phyloP scores from a whole-genome alignment of 1,284 basidiomycete species.

The Ustilago esculenta region DNA sequence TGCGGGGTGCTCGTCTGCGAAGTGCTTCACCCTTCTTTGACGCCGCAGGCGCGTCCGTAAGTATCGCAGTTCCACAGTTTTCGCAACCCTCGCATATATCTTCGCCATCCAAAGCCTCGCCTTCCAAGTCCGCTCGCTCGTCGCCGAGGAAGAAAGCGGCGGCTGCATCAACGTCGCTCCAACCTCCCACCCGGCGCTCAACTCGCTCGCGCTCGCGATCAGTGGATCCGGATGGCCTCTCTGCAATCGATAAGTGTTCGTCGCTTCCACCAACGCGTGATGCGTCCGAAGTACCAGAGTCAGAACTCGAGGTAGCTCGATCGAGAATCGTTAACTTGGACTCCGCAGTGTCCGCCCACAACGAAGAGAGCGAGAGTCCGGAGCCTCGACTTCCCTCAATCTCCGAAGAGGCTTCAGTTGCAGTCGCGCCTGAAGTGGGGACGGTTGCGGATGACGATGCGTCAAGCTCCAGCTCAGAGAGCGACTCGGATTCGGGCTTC shows the following conservation, averaged over 20 bases:
- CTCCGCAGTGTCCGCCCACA: background rate
- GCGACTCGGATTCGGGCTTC: constrained; percentile 7
- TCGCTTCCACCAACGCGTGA: background rate
- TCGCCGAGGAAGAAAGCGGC: constrained; percentile 34
- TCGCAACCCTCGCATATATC: constrained; percentile 15
- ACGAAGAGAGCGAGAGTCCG: constrained; percentile 2
- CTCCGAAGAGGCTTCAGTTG: constrained; percentile 8
- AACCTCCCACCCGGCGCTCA: constrained; percentile 21
- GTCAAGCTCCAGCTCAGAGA: constrained; percentile 11
- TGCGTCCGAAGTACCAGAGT: constrained; percentile 3
- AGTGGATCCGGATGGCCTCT: constrained; percentile 16
- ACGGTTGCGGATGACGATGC: background rate
- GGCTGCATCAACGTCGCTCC: constrained; percentile 20
- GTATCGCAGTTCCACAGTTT: constrained; percentile 9
- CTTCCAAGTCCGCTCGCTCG: constrained; percentile 21
- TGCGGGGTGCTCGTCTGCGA: constrained; percentile 39
- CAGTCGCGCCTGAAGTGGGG: background rate
- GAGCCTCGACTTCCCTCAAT: constrained; percentile 17
- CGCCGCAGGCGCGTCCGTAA: constrained; percentile 13
- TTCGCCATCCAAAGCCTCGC: constrained; percentile 10
- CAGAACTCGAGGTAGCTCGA: constrained; percentile 8
- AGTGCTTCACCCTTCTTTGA: constrained; percentile 45
- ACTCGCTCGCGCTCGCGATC: constrained; percentile 43
- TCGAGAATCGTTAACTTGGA: constrained; percentile 1
- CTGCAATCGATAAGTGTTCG: constrained; percentile 18